phyloP scores from a whole-genome alignment of 2,329 filamentous ascomycete genomes.

The Aspergillus sp. region DNA sequence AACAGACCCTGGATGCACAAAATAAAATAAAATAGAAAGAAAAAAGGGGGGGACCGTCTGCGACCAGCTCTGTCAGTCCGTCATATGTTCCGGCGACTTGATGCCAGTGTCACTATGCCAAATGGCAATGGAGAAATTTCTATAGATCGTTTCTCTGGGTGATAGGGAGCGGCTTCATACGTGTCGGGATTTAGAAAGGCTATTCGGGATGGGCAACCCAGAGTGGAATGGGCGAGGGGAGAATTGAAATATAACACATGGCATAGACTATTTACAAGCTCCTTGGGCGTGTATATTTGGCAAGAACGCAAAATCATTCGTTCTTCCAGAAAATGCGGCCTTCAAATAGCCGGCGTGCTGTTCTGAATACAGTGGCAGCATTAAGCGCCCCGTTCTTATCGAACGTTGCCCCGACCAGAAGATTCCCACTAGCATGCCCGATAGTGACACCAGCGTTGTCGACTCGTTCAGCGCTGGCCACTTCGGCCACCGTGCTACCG shows the following conservation, averaged over 20 bases:
- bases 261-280: no score
- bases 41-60: background rate
- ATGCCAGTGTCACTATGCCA: background rate
- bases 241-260: background rate
- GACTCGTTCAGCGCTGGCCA: constrained; percentile 16
- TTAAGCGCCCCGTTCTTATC: constrained; percentile 26
- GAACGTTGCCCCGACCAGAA: constrained; percentile 38
- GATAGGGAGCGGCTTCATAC: background rate
- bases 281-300: no score
- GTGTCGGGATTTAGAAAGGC: background rate
- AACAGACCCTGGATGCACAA: no score
- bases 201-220: background rate
- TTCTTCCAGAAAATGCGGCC: constrained; percentile 38
- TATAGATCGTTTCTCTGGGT: background rate
- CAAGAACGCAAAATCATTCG: background rate
- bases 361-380: constrained; percentile 40
- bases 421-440: constrained; percentile 41
- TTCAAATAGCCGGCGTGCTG: constrained; percentile 43
- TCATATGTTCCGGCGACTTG: background rate
- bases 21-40: background rate
- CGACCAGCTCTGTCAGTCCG: background rate
- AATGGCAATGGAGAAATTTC: background rate
- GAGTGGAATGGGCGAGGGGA: background rate
- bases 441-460: constrained; percentile 32
- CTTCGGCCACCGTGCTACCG: constrained; percentile 32